Evolutionary conservation across 2,329 filamentous ascomycete species (phyloP).

Genomic region (Apiospora koreana): DNA sequence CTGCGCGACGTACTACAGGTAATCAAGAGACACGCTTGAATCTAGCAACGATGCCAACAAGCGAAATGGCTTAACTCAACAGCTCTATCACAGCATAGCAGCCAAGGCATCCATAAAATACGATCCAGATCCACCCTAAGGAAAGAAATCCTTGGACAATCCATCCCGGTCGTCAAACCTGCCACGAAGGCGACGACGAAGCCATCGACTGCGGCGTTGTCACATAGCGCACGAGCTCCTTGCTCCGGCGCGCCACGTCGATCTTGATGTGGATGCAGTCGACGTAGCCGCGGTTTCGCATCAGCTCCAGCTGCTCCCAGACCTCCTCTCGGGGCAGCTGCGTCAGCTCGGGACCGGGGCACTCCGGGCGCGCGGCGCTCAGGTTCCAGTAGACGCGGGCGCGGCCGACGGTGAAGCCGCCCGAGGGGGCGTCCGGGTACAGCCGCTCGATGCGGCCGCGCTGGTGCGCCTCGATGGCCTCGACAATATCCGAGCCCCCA

Average conservation of each 20-base stretch:
- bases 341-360: background rate
- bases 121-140: background rate
- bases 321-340: background rate
- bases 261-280: conserved; percentile 1
- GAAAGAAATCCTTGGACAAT: background rate
- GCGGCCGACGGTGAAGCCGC: background rate
- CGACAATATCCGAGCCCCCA: background rate
- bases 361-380: background rate
- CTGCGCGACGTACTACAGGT: too few species aligned
- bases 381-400: conserved; percentile 2
- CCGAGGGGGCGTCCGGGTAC: background rate
- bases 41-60: background rate
- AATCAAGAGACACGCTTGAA: background rate
- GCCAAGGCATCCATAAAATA: background rate
- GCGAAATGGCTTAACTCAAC: background rate
- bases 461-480: background rate
- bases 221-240: background rate
- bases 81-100: too few species aligned
- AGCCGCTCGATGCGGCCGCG: conserved; percentile 1
- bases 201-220: background rate
- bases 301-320: conserved; percentile 1
- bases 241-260: background rate
- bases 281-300: conserved; percentile 3
- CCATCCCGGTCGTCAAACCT: background rate
- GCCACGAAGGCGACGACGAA: background rate